Conservation (phyloP, 179 eudicot species). For the Silene coronaria region DNA sequence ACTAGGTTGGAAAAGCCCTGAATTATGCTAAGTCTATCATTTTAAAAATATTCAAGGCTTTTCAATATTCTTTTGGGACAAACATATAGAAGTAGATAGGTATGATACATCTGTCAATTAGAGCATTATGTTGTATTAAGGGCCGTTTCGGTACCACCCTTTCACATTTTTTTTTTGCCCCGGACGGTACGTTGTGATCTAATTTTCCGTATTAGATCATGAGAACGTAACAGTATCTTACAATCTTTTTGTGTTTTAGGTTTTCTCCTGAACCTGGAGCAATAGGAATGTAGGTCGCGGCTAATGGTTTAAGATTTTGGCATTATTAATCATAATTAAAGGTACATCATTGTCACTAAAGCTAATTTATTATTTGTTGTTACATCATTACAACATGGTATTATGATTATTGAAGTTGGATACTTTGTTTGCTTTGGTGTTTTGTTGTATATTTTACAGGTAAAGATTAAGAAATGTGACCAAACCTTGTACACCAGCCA, state of each 20-base stretch:
- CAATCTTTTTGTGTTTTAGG: constrained; percentile 30
- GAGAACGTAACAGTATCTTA: constrained; percentile 1
- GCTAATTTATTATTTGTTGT: constrained; percentile 15
- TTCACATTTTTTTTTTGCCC: too few species aligned
- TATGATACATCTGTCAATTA: constrained; percentile 19
- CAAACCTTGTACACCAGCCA: constrained; percentile 32
- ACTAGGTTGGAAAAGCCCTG: constrained; percentile 22
- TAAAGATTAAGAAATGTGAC: constrained; percentile 30
- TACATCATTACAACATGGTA: constrained; percentile 21
- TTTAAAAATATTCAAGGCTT: constrained; percentile 17
- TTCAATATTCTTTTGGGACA: constrained; percentile 16
- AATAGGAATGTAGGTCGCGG: constrained; percentile 63
- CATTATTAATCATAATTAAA: constrained; percentile 22
- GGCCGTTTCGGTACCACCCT: neutral
- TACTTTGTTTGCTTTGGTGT: constrained; percentile 12
- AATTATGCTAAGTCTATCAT: constrained; percentile 30
- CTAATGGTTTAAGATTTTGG: constrained; percentile 6
- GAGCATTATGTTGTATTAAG: neutral
- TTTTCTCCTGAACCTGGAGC: constrained; percentile 75
- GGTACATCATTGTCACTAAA: constrained; percentile 28
- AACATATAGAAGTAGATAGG: constrained; percentile 19
- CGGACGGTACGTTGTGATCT: too few species aligned
- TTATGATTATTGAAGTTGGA: constrained; percentile 17
- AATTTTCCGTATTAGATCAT: neutral
- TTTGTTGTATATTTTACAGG: constrained; percentile 30